Base-by-base conservation (phyloP, 1,284 basidiomycete species). In the Microbotryum intermedium region DNA sequence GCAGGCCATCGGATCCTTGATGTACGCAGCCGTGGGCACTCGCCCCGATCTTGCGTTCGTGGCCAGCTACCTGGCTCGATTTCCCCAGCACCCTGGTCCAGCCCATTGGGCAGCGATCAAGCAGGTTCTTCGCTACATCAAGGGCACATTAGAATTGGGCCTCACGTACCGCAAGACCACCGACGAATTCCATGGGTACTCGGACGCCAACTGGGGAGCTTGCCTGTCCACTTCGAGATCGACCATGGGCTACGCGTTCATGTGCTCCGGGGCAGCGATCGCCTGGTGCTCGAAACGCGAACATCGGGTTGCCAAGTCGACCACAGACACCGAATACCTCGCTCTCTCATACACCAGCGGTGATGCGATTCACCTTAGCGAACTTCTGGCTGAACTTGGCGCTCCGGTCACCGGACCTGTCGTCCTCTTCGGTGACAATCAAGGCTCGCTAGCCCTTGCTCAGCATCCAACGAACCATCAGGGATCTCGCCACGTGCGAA, bases 261-360 rank as follows among this genome's bases (percentile, higher is more conserved):
- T n/a, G n/a, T n/a, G n/a, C n/a, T n/a, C n/a, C n/a, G n/a, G n/a
- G n/a, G n/a, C n/a, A n/a, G n/a, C n/a, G n/a, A n/a, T n/a, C n/a
- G n/a, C n/a, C n/a, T n/a, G n/a, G n/a, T n/a, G n/a, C n/a, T n/a
- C n/a, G n/a, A n/a, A n/a, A n/a, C n/a, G n/a, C n/a, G n/a, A 78
- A 61, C 56, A 60, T 0, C 68, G 69, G 2, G 70, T 77, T 10
- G 72, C 77, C 1, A 50, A 69, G 2, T 79, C 74, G 0, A 76
- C 74, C 0, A 70, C 71, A 0, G 77, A 79, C 59, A 74, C 76
- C 0, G 75, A 79, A 56, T 79, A 78, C 60, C 66, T 76, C n/a
- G 74, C 75, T 20, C 62, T 72, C 2, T 69, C 68, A 2, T 65
- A 76, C 29, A 58, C 69, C 13, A 69, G 73, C 0, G 72, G 73